Conservation (phyloP, 306 rosid species). For the apple (Malus domestica) region DNA sequence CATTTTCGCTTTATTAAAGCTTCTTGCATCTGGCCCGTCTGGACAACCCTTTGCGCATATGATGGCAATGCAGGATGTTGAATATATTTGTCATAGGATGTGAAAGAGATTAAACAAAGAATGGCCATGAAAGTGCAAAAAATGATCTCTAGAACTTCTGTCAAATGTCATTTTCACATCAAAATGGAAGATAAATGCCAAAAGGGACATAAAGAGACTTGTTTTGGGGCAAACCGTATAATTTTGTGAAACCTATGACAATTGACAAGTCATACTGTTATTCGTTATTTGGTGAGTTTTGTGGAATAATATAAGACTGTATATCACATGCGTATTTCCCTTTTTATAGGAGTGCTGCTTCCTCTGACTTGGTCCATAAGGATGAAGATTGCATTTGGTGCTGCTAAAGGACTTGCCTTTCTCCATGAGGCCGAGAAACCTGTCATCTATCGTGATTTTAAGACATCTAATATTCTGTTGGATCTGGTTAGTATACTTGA, state of each 20-base stretch:
- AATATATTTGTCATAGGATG: too few relatives aligned
- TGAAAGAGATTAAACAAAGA: too few relatives aligned
- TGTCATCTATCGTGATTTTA: slow-evolving; percentile 95
- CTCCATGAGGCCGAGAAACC: slow-evolving; percentile 97
- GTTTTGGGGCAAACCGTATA: not conserved
- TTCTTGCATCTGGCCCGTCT: too few relatives aligned
- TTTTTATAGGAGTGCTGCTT: slow-evolving; percentile 67
- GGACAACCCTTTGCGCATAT: too few relatives aligned
- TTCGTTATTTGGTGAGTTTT: not conserved
- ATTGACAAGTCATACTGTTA: not conserved
- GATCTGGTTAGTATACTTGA: slow-evolving; percentile 52
- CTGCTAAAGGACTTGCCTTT: slow-evolving; percentile 96
- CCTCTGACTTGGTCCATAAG: slow-evolving; percentile 94
- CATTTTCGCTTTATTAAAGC: too few relatives aligned
- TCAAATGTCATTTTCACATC: too few relatives aligned
- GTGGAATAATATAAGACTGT: slow-evolving; percentile 4
- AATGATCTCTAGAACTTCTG: too few relatives aligned
- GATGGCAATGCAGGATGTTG: too few relatives aligned
- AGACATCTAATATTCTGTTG: slow-evolving; percentile 85
- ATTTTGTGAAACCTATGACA: not conserved
- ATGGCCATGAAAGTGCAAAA: too few relatives aligned
- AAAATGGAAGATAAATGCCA: too few relatives aligned
- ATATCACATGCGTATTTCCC: slow-evolving; percentile 1
- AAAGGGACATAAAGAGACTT: not conserved
- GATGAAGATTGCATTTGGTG: slow-evolving; percentile 95